A percentile compares a stretch with the other conserved stretches of the same genome.
Evolutionary conservation across 2,329 filamentous ascomycete species (phyloP).

Genomic region (Ascosphaera apis): DNA sequence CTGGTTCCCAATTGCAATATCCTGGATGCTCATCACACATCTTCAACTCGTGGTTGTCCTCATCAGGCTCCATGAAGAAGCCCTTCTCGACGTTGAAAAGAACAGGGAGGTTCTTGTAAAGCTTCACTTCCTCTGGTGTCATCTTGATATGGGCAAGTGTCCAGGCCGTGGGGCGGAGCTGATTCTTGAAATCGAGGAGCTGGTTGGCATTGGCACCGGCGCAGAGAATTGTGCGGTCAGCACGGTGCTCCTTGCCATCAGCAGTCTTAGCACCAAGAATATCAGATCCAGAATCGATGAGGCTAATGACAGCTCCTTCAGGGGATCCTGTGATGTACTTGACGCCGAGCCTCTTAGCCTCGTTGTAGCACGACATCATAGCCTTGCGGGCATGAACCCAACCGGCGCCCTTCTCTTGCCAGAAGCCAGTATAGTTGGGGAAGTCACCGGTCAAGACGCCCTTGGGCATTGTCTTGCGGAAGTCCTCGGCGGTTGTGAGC

Average conservation of each 20-base stretch:
- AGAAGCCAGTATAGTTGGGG: constrained; percentile 27
- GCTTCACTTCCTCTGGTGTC: constrained; percentile 20
- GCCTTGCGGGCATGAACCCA: constrained; percentile 32
- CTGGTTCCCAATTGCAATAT: constrained; percentile 25
- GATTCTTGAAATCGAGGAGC: constrained; percentile 27
- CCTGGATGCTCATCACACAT: constrained; percentile 32
- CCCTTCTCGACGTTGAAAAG: constrained; percentile 25
- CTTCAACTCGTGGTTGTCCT: constrained; percentile 16
- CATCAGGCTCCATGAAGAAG: constrained; percentile 27
- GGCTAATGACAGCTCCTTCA: constrained; percentile 16
- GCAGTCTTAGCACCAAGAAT: constrained; percentile 22
- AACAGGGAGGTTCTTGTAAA: constrained; percentile 27
- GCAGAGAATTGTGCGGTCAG: constrained; percentile 24
- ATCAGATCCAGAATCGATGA: constrained; percentile 16
- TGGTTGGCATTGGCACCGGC: constrained; percentile 26
- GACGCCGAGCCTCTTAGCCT: constrained; percentile 19
- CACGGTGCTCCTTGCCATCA: constrained; percentile 19
- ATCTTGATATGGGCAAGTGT: constrained; percentile 29
- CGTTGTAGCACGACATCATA: constrained; percentile 8
- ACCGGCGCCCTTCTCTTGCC: constrained; percentile 15
- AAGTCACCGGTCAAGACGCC: constrained; percentile 29
- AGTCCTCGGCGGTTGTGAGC: constrained; percentile 23
- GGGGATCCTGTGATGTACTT: constrained; percentile 21
- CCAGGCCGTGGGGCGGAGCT: constrained; percentile 31
- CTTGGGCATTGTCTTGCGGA: constrained; percentile 27